phyloP scores from a whole-genome alignment of 345 rosid genomes.

The Balakata baccata region DNA sequence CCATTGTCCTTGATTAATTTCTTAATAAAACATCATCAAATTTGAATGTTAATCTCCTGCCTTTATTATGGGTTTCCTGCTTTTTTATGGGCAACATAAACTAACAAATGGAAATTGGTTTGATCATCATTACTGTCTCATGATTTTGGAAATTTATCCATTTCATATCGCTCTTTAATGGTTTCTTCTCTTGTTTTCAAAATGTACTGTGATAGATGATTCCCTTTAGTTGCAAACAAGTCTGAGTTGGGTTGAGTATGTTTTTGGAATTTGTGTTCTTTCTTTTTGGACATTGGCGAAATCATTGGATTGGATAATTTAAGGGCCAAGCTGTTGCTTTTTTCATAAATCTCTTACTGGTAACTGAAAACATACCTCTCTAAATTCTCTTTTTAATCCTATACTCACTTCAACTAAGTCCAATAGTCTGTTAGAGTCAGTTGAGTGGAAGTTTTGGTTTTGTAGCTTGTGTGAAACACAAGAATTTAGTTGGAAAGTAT shows the following conservation, averaged over 20 bases:
- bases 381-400: background rate
- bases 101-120: slow-evolving; percentile 14
- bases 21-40: slow-evolving; percentile 17
- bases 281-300: background rate
- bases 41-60: slow-evolving; percentile 20
- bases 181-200: background rate
- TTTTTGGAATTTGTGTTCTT: background rate
- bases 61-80: slow-evolving; percentile 13
- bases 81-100: slow-evolving; percentile 5
- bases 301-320: background rate
- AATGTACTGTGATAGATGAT: background rate
- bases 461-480: background rate
- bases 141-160: slow-evolving; percentile 18
- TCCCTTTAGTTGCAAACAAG: background rate
- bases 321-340: slow-evolving; percentile 2
- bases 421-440: background rate
- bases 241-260: background rate
- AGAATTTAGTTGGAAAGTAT: background rate
- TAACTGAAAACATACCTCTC: background rate
- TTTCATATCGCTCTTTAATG: background rate
- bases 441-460: slow-evolving; percentile 1
- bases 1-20: background rate
- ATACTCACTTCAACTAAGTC: slow-evolving; percentile 1
- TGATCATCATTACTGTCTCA: slow-evolving; percentile 3
- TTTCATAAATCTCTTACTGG: background rate